phyloP scores from a whole-genome alignment of 1,284 basidiomycete species.

The Spongiforma sp. region DNA sequence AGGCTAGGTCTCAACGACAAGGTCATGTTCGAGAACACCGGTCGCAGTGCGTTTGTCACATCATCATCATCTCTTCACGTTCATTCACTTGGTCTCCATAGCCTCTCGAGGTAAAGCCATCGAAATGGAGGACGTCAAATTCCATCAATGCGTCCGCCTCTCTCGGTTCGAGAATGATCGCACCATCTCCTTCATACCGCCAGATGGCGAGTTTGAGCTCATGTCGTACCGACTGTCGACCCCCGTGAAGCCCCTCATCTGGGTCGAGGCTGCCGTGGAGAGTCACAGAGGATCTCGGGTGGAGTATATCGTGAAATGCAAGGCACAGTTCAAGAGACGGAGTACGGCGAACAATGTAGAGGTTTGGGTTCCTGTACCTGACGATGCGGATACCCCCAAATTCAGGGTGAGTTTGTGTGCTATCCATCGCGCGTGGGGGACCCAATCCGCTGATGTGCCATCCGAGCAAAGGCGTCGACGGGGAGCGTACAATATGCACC shows the following conservation, averaged over 20 bases:
- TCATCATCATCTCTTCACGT: not conserved
- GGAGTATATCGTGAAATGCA: constrained; percentile 98
- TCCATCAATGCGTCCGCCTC: constrained; percentile 97
- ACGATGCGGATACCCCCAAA: constrained; percentile 98
- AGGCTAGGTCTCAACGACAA: constrained; percentile 98
- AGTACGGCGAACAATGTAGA: constrained; percentile 99
- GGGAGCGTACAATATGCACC: constrained; percentile 95
- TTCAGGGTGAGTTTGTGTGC: constrained; percentile 72
- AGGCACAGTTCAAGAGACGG: constrained; percentile 97
- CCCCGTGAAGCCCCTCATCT: constrained; percentile 96
- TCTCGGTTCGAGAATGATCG: constrained; percentile 94
- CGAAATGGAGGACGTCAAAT: constrained; percentile 99
- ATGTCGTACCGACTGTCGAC: constrained; percentile 98
- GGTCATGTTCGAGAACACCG: constrained; percentile 99
- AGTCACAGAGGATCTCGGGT: constrained; percentile 93
- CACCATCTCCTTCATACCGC: constrained; percentile 96
- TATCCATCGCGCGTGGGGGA: not conserved
- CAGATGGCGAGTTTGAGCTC: constrained; percentile 98
- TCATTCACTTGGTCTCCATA: constrained; percentile 36
- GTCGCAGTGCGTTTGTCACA: constrained; percentile 75
- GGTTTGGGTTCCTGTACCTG: constrained; percentile 97
- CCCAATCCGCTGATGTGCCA: not conserved
- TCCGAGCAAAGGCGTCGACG: constrained; percentile 77
- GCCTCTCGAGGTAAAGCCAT: constrained; percentile 97
- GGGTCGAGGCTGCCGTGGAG: constrained; percentile 98